Percentiles rank a stretch among this genome's conserved stretches.
phyloP scores from a whole-genome alignment of 768 basidiomycete genomes.

The Leccinum boreale region DNA sequence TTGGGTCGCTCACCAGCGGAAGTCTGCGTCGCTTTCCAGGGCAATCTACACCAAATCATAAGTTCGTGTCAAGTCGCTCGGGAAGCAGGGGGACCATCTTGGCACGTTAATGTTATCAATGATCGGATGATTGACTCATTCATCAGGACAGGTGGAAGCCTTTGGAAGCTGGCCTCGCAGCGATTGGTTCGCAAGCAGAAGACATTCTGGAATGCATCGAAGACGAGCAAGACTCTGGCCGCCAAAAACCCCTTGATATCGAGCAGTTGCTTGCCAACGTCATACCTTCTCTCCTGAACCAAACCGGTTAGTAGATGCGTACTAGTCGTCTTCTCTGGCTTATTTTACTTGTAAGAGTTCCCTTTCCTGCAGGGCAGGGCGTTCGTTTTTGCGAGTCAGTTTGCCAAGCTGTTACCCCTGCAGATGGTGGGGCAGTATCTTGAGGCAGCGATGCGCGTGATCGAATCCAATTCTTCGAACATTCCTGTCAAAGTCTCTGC shows the following conservation, averaged over 20 bases:
- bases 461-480: conserved; percentile 67
- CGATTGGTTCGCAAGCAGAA: conserved; percentile 77
- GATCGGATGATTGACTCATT: conserved; percentile 1
- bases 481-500: conserved; percentile 94
- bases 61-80: conserved; percentile 52
- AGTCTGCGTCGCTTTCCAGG: conserved; percentile 53
- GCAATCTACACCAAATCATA: conserved; percentile 53
- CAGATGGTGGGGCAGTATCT: conserved; percentile 82
- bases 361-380: conserved; percentile 95
- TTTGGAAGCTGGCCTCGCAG: conserved; percentile 81
- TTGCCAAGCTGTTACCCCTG: conserved; percentile 66
- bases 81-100: conserved; percentile 54
- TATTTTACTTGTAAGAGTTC: conserved; percentile 46
- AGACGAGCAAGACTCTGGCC: conserved; percentile 65
- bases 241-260: conserved; percentile 70
- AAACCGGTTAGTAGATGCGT: conserved; percentile 52
- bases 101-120: conserved; percentile 41
- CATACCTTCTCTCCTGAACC: conserved; percentile 70
- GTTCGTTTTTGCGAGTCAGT: conserved; percentile 93
- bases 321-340: neutral
- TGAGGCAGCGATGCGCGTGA: conserved; percentile 79
- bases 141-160: conserved; percentile 75
- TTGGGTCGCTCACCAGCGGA: conserved; percentile 52
- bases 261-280: conserved; percentile 71
- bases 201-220: conserved; percentile 73